Percentiles rank a stretch among this genome's conserved stretches.
These are phyloP conservation scores for Trichophyton rubrum DNA, from an alignment of 2,329 filamentous ascomycete species.

Conservation along the genomic window DNA sequence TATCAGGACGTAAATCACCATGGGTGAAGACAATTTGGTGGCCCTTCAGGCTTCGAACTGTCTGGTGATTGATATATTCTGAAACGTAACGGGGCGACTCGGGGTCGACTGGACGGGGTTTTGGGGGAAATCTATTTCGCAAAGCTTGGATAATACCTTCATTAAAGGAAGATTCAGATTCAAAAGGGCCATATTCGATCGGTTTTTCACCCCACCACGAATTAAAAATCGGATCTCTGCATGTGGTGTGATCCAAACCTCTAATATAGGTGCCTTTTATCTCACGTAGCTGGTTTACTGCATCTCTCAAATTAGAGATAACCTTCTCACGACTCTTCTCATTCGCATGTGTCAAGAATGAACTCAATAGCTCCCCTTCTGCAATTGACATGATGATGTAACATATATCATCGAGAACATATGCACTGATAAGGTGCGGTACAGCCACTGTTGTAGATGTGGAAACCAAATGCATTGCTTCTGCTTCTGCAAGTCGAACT, in stretches of 20 bases:
- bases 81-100: not conserved
- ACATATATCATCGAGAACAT: conserved; percentile 6
- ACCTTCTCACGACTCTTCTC: conserved; percentile 3
- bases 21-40: conserved; percentile 18
- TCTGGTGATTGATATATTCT: conserved; percentile 12
- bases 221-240: conserved; percentile 6
- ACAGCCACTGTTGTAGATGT: conserved; percentile 4
- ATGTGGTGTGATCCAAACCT: not conserved
- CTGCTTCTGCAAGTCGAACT: conserved; percentile 9
- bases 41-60: conserved; percentile 12
- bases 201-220: not conserved
- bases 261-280: conserved; percentile 10
- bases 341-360: not conserved
- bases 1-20: conserved; percentile 17
- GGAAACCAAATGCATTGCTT: conserved; percentile 8
- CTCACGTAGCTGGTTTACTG: conserved; percentile 5
- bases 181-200: conserved; percentile 7
- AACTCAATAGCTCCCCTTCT: not conserved
- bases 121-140: conserved; percentile 1
- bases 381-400: conserved; percentile 9
- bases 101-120: not conserved
- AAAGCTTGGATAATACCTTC: conserved; percentile 8
- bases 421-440: conserved; percentile 5
- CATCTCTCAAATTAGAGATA: conserved; percentile 4
- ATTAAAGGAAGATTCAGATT: conserved; percentile 5